These are phyloP conservation scores for Colletotrichum coccodes DNA, from an alignment of 2,329 filamentous ascomycete species.

Conservation along the genomic window DNA sequence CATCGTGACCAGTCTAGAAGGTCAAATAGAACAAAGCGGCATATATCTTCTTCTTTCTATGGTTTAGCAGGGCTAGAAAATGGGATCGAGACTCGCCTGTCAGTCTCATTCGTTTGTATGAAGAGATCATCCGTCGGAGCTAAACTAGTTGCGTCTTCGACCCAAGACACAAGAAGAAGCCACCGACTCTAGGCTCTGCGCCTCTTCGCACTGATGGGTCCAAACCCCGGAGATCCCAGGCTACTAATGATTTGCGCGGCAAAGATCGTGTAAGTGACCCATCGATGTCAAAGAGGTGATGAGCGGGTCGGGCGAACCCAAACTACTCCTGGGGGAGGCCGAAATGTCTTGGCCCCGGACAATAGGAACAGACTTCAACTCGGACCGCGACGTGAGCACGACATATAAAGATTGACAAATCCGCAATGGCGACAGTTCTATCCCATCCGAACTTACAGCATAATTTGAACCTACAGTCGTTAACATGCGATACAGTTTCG, in stretches of 20 bases:
- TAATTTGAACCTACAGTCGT: neutral
- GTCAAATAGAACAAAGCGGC: neutral
- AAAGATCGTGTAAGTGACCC: neutral
- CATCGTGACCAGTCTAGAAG: neutral
- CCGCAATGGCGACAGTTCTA: neutral
- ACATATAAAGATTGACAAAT: neutral
- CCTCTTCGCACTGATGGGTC: neutral
- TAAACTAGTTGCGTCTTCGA: neutral
- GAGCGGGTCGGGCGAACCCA: neutral
- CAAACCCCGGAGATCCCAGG: neutral
- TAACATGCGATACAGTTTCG: neutral
- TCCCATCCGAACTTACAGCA: neutral
- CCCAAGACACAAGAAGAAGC: neutral
- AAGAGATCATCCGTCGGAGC: neutral
- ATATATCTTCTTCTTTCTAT: neutral
- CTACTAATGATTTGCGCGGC: neutral
- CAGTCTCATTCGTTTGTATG: no score
- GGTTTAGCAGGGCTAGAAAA: neutral
- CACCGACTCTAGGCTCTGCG: neutral
- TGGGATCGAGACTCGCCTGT: no score
- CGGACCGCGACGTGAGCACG: neutral
- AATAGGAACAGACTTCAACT: neutral
- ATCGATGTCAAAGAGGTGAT: neutral
- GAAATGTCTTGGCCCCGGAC: neutral
- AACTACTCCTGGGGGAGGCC: neutral